These are phyloP conservation scores for Fraxinus sp. DNA, from an alignment of 305 asterid species.

Conservation along the genomic window DNA sequence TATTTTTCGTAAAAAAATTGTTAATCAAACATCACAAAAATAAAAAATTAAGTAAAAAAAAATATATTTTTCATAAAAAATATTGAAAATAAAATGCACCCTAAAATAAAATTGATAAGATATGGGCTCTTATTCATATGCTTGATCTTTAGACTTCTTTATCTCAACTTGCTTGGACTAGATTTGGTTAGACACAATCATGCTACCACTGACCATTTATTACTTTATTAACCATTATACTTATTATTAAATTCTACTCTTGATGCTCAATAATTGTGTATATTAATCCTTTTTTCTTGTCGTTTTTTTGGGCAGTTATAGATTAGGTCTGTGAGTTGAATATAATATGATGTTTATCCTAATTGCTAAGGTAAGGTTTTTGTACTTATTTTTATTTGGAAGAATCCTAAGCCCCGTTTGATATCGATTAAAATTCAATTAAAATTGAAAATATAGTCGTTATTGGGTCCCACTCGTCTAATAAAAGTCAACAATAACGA, in stretches of 20 bases:
- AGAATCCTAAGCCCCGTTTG: background rate
- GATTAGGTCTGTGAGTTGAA: background rate
- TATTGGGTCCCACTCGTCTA: no score
- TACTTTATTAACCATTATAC: background rate
- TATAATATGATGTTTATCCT: background rate
- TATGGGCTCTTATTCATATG: background rate
- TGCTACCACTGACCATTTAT: background rate
- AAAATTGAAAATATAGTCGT: no score
- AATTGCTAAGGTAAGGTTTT: background rate
- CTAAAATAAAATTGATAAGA: background rate
- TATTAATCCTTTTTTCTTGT: background rate
- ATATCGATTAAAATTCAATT: no score
- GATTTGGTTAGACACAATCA: background rate
- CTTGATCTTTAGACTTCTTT: background rate
- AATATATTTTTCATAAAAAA: no score
- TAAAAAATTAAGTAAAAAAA: no score
- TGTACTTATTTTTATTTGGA: background rate
- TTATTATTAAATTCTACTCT: background rate
- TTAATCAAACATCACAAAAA: no score
- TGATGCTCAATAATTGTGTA: background rate
- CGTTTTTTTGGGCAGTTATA: background rate
- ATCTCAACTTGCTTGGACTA: background rate
- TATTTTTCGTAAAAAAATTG: no score
- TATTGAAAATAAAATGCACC: no score
- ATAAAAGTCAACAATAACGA: no score